These are phyloP conservation scores for Botryotinia convoluta DNA, from an alignment of 2,329 filamentous ascomycete genomes.

Conservation along the genomic window DNA sequence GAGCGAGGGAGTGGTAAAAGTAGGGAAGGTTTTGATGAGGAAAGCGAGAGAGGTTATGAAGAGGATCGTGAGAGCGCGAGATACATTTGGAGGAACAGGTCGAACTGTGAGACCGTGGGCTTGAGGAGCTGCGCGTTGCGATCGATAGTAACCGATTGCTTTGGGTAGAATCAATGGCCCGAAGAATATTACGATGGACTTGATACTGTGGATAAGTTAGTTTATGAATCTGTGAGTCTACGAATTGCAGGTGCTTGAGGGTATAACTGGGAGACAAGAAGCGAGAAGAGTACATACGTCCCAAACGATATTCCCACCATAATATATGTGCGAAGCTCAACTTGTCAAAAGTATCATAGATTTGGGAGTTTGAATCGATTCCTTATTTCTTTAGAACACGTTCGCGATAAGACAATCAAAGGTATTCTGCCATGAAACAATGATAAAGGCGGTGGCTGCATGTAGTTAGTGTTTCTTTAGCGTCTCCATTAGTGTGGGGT, in stretches of 20 bases:
- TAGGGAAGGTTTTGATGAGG: slow-evolving; percentile 62
- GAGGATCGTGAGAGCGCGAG: slow-evolving; percentile 60
- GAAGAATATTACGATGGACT: slow-evolving; percentile 51
- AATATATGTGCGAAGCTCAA: slow-evolving; percentile 20
- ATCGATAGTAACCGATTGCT: slow-evolving; percentile 62
- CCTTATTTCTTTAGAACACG: slow-evolving; percentile 7
- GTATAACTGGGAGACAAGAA: slow-evolving; percentile 18
- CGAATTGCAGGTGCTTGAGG: slow-evolving; percentile 35
- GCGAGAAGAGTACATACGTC: slow-evolving; percentile 43
- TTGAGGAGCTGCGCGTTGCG: slow-evolving; percentile 45
- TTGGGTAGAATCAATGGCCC: slow-evolving; percentile 71
- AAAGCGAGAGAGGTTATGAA: slow-evolving; percentile 51
- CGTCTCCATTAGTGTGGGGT: background rate
- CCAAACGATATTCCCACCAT: slow-evolving; percentile 47
- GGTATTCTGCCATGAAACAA: background rate
- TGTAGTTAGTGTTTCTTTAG: background rate
- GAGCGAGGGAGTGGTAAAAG: slow-evolving; percentile 74
- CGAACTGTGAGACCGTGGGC: slow-evolving; percentile 50
- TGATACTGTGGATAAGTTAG: slow-evolving; percentile 40
- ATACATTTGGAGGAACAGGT: slow-evolving; percentile 52
- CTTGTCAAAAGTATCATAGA: background rate
- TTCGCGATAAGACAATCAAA: slow-evolving; percentile 10
- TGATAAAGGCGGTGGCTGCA: background rate
- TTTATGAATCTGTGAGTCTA: background rate
- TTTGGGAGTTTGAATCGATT: background rate